Percentiles rank a stretch among this genome's conserved stretches.
phyloP scores from a whole-genome alignment of 257 asterid species.

The Nicotiana paniculata region DNA sequence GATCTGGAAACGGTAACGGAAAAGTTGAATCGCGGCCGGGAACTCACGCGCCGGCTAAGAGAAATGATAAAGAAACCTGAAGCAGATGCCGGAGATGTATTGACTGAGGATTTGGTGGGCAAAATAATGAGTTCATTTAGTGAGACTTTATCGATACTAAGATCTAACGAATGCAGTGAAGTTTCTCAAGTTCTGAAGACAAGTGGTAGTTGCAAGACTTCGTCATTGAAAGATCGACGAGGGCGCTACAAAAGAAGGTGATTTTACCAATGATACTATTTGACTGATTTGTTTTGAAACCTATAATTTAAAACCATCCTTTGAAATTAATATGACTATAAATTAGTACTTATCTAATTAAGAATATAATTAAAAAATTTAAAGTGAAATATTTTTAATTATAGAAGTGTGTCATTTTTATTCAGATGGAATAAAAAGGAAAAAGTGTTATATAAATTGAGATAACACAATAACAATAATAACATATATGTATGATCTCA shows the following conservation, averaged over 20 bases:
- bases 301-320: too few species aligned
- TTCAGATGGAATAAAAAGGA: too few species aligned
- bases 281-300: too few species aligned
- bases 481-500: too few species aligned
- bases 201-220: constrained; percentile 36
- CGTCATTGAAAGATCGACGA: constrained; percentile 36
- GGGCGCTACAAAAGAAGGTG: constrained; percentile 62
- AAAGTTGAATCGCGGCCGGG: constrained; percentile 40
- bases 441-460: too few species aligned
- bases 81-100: neutral
- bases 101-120: constrained; percentile 21
- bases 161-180: constrained; percentile 17
- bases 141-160: constrained; percentile 28
- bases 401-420: too few species aligned
- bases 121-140: constrained; percentile 32
- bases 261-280: neutral
- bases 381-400: too few species aligned
- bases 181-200: constrained; percentile 33
- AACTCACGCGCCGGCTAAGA: constrained; percentile 30
- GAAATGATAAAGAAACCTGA: constrained; percentile 15
- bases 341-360: too few species aligned
- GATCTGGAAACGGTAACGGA: constrained; percentile 16
- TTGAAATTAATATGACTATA: too few species aligned
- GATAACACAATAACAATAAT: too few species aligned
- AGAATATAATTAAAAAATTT: too few species aligned